Base-by-base conservation (phyloP, 306 rosid species). In the Medicago ruthenica region DNA sequence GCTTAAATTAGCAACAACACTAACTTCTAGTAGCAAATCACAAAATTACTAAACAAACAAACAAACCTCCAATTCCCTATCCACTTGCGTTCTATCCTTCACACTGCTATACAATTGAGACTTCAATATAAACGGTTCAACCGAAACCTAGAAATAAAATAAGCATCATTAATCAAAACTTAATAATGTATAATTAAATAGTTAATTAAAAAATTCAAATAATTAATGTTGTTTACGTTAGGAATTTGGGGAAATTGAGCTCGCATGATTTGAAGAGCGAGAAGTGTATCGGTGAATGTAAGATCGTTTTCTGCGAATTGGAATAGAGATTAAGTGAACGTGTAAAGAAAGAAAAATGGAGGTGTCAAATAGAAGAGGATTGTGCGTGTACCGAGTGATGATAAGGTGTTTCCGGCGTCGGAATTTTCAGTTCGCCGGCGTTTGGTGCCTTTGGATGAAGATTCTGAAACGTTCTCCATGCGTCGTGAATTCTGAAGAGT, bases 81-180 rank as follows among this genome's bases (percentile, higher is more conserved):
- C 98, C 62, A 95, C 99, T 77, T 84, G 92, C 8, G 98, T 95
- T 81, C 98, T 85, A 83, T 95, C 91, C 80, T 83, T 86, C 20
- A 95, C 90, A 70, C 93, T 92, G 87, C 99, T 89, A 85, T 92
- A 95, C 87, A 95, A 74, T 80, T 92, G 99, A 17, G 97, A 95
- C 85, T 85, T 89, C 87, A 95, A 80, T 63, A 90, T 81, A 80
- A 95, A 92, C 21, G 97, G 96, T 87, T 81, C 86, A 78, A 89
- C 79, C 7, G 89, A 79, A 70, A 85, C 88, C 99, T 92, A 87
- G 70, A 81, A 83, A 12, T 1, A 68, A 34, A 34, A 0, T 62
- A 76, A 54, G 63, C 78, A 81, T 58, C 74, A 60, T 45, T 61
- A 58, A 72, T 44, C 41, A 70, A 39, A 75, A 54, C 15, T 6